These are phyloP conservation scores for Kodamaea neixiangensis DNA, from an alignment of 805 yeast genomes.

Conservation along the genomic window DNA sequence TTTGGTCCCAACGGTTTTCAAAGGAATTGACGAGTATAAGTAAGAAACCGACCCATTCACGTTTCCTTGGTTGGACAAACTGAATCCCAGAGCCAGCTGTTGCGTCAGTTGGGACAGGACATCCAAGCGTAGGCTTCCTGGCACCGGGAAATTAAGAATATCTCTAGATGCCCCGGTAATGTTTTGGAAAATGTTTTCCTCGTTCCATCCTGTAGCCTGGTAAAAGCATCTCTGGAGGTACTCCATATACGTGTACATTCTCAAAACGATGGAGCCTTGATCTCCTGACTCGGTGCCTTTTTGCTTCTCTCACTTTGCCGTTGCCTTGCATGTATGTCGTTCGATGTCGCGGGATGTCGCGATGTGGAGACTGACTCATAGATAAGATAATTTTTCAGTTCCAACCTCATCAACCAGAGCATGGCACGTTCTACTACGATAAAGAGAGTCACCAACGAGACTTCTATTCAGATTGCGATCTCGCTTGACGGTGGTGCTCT, in stretches of 20 bases:
- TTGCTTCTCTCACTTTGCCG: not conserved
- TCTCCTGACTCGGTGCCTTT: not conserved
- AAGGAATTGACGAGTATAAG: slow-evolving; percentile 64
- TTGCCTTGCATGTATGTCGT: not conserved
- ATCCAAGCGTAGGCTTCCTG: slow-evolving; percentile 63
- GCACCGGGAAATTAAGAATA: slow-evolving; percentile 72
- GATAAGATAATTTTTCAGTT: slow-evolving; percentile 1
- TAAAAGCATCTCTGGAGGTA: slow-evolving; percentile 74
- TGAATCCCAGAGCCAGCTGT: slow-evolving; percentile 69
- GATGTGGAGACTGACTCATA: slow-evolving; percentile 2
- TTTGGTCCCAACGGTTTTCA: slow-evolving; percentile 54
- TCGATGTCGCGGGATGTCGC: not conserved
- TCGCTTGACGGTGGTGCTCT: slow-evolving; percentile 85
- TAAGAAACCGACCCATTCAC: slow-evolving; percentile 85
- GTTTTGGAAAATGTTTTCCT: slow-evolving; percentile 74
- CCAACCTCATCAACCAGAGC: not conserved
- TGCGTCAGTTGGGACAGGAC: slow-evolving; percentile 71
- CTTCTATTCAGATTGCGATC: slow-evolving; percentile 84
- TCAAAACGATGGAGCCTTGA: not conserved
- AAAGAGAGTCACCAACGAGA: slow-evolving; percentile 85
- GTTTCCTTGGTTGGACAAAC: slow-evolving; percentile 60
- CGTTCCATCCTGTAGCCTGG: slow-evolving; percentile 72
- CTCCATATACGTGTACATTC: slow-evolving; percentile 85
- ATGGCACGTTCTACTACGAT: slow-evolving; percentile 42
- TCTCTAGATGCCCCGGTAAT: slow-evolving; percentile 70